Evolutionary conservation across 2,329 filamentous ascomycete species (phyloP).

Genomic region (Pseudogymnoascus sp.): DNA sequence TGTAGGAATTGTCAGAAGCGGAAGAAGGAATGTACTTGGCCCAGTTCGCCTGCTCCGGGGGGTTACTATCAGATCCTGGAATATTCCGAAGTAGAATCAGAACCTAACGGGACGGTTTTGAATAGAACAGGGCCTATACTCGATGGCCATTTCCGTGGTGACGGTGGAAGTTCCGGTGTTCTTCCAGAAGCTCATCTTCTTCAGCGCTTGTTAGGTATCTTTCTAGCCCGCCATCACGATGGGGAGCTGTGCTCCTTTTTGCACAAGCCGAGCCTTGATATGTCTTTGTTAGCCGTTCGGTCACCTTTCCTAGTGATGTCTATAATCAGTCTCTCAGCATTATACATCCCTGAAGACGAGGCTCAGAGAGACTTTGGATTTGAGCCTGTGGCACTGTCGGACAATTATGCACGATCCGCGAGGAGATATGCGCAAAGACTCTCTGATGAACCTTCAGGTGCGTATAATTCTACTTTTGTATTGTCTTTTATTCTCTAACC

Average conservation of each 20-base stretch:
- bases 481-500: background rate
- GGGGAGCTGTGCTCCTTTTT: slow-evolving; percentile 11
- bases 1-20: slow-evolving; percentile 11
- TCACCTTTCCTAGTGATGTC: slow-evolving; percentile 9
- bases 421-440: slow-evolving; percentile 6
- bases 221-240: slow-evolving; percentile 11
- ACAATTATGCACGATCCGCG: slow-evolving; percentile 4
- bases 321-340: slow-evolving; percentile 10
- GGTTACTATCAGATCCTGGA: background rate
- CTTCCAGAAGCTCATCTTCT: background rate
- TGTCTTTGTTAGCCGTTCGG: background rate
- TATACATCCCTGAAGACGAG: slow-evolving; percentile 11
- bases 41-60: background rate
- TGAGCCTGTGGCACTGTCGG: background rate
- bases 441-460: slow-evolving; percentile 11
- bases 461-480: background rate
- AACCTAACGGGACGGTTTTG: background rate
- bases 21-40: background rate
- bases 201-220: slow-evolving; percentile 9
- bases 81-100: background rate
- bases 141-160: background rate
- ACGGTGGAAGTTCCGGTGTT: background rate
- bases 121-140: background rate
- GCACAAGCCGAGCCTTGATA: slow-evolving; percentile 12
- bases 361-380: background rate